Evolutionary conservation across 371 early-diverging fungal genomes (phyloP).

Genomic region (Mortierella sp.): DNA sequence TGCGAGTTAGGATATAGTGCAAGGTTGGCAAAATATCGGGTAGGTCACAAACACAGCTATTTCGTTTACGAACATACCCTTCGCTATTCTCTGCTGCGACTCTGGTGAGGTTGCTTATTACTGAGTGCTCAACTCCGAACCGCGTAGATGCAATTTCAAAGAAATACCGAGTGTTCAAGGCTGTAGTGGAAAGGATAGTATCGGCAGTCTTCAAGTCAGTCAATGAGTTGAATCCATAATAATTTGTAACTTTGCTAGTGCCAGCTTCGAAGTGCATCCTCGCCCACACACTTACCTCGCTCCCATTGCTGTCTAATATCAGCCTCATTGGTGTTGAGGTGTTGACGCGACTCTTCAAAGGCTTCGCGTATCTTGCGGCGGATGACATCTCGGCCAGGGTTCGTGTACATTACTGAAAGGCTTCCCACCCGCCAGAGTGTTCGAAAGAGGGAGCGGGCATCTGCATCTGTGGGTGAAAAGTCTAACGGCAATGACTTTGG

Average conservation of each 20-base stretch:
- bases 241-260: not conserved
- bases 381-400: constrained; percentile 35
- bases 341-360: constrained; percentile 35
- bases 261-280: no score
- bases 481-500: constrained; percentile 34
- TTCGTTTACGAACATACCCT: constrained; percentile 18
- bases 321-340: constrained; percentile 12
- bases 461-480: constrained; percentile 41
- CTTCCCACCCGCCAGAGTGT: constrained; percentile 50
- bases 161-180: constrained; percentile 49
- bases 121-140: constrained; percentile 47
- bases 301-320: constrained; percentile 46
- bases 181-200: constrained; percentile 1
- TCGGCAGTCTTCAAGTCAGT: not conserved
- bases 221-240: not conserved
- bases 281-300: constrained; percentile 27
- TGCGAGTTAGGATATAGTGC: not conserved
- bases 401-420: constrained; percentile 51
- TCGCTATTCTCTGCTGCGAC: constrained; percentile 23
- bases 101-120: constrained; percentile 44
- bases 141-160: constrained; percentile 51
- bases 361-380: constrained; percentile 48
- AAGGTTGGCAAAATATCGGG: not conserved
- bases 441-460: constrained; percentile 56
- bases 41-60: not conserved